phyloP scores from a whole-genome alignment of 495 filamentous ascomycete genomes.

The Tetracladium marchalianum region DNA sequence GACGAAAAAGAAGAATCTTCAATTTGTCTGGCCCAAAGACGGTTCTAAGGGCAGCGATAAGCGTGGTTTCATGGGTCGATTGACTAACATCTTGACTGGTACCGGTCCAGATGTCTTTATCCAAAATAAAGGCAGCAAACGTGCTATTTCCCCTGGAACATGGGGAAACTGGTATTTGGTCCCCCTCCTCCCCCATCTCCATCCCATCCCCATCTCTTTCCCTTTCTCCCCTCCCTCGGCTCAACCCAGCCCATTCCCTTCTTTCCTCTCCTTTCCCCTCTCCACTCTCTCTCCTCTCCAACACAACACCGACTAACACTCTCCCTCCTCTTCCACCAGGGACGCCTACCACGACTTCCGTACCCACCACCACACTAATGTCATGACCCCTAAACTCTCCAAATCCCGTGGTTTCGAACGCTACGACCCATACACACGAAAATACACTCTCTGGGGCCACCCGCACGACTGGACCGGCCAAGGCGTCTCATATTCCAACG shows the following conservation, averaged over 20 bases:
- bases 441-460: slow-evolving; percentile 9
- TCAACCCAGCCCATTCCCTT: no score
- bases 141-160: slow-evolving; percentile 8
- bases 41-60: slow-evolving; percentile 4
- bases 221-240: no score
- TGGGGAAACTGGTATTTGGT: slow-evolving; percentile 17
- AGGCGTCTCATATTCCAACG: not conserved
- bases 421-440: slow-evolving; percentile 14
- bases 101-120: slow-evolving; percentile 37
- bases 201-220: no score
- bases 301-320: no score
- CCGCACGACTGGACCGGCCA: slow-evolving; percentile 4
- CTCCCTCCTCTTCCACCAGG: not conserved
- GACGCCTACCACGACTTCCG: slow-evolving; percentile 11
- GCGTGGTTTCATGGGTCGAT: slow-evolving; percentile 25
- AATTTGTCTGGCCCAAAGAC: slow-evolving; percentile 26
- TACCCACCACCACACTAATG: not conserved
- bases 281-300: no score
- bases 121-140: slow-evolving; percentile 4
- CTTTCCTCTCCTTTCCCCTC: no score
- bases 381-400: not conserved
- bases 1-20: not conserved
- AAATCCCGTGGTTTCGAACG: slow-evolving; percentile 2
- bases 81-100: slow-evolving; percentile 28
- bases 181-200: no score